Evolutionary conservation across 148 eudicot species (phyloP).

Genomic region (Suaeda aralocaspica): DNA sequence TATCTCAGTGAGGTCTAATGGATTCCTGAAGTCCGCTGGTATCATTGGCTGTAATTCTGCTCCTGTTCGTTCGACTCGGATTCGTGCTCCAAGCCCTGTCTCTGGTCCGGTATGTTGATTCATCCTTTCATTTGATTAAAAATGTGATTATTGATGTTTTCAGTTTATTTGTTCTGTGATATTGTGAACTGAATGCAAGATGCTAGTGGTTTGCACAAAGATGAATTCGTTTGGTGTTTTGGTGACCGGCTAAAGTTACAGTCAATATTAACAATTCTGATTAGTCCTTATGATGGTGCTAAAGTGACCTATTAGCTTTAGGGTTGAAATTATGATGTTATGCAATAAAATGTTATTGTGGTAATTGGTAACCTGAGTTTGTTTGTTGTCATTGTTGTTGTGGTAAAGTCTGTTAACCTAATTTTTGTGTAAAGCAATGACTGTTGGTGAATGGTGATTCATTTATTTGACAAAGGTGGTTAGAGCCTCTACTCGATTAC

Average conservation of each 20-base stretch:
- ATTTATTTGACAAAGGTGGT: neutral
- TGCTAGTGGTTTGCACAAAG: neutral
- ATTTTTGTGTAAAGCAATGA: neutral
- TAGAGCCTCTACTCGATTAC: neutral
- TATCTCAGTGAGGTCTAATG: conserved; percentile 64
- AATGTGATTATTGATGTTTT: neutral
- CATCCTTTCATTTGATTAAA: neutral
- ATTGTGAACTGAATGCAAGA: neutral
- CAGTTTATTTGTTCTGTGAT: neutral
- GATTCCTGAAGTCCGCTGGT: conserved; percentile 36
- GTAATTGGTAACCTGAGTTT: too few relatives aligned
- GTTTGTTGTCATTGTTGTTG: too few relatives aligned
- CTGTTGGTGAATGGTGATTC: neutral
- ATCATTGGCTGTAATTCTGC: conserved; percentile 25
- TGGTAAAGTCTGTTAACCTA: neutral
- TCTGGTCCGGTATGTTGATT: conserved; percentile 27
- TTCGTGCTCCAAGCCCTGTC: conserved; percentile 22
- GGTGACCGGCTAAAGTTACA: neutral
- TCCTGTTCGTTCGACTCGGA: conserved; percentile 22
- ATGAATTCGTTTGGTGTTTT: neutral
- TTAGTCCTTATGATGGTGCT: neutral
- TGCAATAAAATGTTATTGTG: too few relatives aligned
- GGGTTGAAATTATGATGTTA: neutral
- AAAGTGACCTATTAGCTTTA: neutral
- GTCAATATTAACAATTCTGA: neutral